Conservation (phyloP, 495 filamentous ascomycete genomes). For the Penicillium pulvis region DNA sequence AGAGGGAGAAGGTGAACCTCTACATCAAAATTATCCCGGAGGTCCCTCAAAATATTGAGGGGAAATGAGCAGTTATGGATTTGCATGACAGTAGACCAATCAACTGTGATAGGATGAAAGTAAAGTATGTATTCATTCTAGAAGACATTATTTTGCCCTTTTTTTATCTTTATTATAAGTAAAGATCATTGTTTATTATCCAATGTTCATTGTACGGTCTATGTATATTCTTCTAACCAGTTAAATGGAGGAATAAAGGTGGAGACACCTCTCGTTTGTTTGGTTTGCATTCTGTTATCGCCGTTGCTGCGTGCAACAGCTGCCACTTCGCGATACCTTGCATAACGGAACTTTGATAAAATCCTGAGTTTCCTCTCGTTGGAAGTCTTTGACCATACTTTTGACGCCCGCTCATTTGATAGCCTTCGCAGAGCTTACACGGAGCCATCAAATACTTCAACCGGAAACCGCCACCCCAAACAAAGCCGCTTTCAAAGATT, state of each 20-base stretch:
- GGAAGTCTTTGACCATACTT: background rate
- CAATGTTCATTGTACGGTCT: no score
- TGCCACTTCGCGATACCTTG: background rate
- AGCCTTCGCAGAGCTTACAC: background rate
- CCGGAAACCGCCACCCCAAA: background rate
- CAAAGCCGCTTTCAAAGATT: constrained; percentile 6
- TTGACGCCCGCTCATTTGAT: background rate
- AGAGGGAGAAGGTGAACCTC: no score
- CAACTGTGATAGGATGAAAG: no score
- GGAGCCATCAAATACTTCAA: no score
- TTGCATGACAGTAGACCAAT: no score
- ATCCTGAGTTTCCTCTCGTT: background rate
- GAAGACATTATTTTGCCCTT: no score
- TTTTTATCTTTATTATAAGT: no score
- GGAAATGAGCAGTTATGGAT: no score
- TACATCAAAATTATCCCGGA: no score
- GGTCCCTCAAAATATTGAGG: no score
- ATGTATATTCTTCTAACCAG: background rate
- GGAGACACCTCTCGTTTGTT: background rate
- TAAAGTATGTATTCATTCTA: background rate
- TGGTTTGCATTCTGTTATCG: background rate
- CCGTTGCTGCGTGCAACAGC: background rate
- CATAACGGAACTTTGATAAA: background rate
- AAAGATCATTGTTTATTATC: no score
- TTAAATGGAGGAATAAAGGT: background rate